Conservation (phyloP, 148 eudicot species). For the Arbutus unedo region DNA sequence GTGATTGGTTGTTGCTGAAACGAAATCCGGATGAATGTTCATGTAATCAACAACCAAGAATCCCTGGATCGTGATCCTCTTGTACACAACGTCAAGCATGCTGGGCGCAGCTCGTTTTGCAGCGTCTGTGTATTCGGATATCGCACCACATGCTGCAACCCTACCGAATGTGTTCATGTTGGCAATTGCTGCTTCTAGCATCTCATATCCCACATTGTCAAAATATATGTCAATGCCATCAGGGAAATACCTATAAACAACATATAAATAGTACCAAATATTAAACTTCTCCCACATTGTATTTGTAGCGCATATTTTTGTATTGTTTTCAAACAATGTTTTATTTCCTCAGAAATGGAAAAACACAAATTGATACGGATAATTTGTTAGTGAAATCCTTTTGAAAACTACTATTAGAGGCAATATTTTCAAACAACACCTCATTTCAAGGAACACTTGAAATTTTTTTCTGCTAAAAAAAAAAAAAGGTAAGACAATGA, state of each 20-base stretch:
- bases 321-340: no score
- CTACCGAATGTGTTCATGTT: conserved; percentile 60
- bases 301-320: no score
- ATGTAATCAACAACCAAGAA: conserved; percentile 32
- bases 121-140: conserved; percentile 43
- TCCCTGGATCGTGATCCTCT: conserved; percentile 47
- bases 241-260: conserved; percentile 43
- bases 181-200: conserved; percentile 58
- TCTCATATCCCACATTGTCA: conserved; percentile 48
- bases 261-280: no score
- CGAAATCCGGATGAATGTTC: conserved; percentile 27
- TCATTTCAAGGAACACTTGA: no score
- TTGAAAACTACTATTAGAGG: no score
- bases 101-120: conserved; percentile 30
- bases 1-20: conserved; percentile 29
- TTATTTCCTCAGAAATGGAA: no score
- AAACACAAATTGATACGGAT: no score
- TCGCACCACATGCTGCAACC: conserved; percentile 50
- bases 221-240: conserved; percentile 63
- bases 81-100: conserved; percentile 46
- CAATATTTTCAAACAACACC: no score
- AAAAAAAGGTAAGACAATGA: no score
- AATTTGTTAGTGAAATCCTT: no score
- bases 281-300: no score
- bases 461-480: no score